Evolutionary conservation across 2,329 filamentous ascomycete genomes (phyloP).

Genomic region (Balansia obtecta): DNA sequence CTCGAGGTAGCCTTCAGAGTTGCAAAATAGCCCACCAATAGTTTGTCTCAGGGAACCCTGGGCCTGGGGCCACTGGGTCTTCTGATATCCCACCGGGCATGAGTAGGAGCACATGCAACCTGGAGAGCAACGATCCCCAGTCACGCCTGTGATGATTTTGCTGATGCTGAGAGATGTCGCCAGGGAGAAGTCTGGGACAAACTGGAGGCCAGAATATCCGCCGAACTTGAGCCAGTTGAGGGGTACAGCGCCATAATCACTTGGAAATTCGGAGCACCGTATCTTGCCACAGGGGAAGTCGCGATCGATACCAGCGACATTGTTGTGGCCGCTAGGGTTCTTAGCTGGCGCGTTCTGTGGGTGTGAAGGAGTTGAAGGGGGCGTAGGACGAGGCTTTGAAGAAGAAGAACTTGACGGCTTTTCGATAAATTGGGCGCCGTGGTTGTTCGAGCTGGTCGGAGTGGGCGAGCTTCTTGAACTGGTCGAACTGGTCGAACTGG

Average conservation of each 20-base stretch:
- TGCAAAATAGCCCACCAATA: constrained; percentile 78
- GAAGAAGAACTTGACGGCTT: constrained; percentile 4
- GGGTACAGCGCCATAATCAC: constrained; percentile 64
- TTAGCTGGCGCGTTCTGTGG: constrained; percentile 12
- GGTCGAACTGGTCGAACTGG: no score
- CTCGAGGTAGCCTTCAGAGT: constrained; percentile 56
- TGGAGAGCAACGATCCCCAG: constrained; percentile 45
- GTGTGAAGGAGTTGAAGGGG: constrained; percentile 10
- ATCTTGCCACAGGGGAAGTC: constrained; percentile 67
- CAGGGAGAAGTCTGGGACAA: constrained; percentile 37
- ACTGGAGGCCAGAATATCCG: constrained; percentile 75
- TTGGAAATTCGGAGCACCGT: constrained; percentile 62
- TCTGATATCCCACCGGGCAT: constrained; percentile 84
- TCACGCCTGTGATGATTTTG: constrained; percentile 51
- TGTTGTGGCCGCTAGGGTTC: constrained; percentile 7
- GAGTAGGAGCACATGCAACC: constrained; percentile 81
- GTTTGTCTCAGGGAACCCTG: constrained; percentile 78
- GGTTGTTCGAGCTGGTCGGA: not conserved
- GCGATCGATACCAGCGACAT: constrained; percentile 42
- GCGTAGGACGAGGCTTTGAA: constrained; percentile 4
- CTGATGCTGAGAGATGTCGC: constrained; percentile 39
- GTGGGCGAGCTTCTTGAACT: no score
- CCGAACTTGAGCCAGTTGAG: constrained; percentile 55
- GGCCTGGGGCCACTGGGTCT: constrained; percentile 71
- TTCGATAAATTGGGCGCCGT: constrained; percentile 6